Conservation (phyloP, 202 grass and related monocot genomes). For the Panicum virgatum region DNA sequence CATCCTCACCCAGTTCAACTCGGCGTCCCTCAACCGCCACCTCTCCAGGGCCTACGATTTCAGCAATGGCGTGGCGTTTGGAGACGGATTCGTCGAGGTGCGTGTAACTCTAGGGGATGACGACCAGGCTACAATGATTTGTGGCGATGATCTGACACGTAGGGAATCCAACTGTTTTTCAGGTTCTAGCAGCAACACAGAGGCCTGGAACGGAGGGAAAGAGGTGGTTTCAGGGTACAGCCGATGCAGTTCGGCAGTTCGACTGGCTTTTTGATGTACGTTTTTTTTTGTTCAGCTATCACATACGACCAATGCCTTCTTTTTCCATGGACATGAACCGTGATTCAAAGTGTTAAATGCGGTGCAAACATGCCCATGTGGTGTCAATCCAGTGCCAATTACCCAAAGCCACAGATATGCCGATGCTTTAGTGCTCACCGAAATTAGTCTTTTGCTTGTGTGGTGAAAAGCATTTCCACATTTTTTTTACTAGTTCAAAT, state of each 20-base stretch:
- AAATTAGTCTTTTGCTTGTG: background rate
- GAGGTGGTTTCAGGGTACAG: slow-evolving; percentile 92
- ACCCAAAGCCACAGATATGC: too few relatives aligned
- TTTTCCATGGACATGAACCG: background rate
- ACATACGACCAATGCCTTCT: background rate
- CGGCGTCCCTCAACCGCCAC: slow-evolving; percentile 73
- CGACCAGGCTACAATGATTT: background rate
- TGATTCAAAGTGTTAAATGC: background rate
- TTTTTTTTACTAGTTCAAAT: background rate
- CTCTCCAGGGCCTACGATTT: slow-evolving; percentile 69
- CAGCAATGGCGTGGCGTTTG: slow-evolving; percentile 58
- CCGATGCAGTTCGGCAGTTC: slow-evolving; percentile 86
- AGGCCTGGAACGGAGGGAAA: slow-evolving; percentile 71
- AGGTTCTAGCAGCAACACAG: slow-evolving; percentile 81
- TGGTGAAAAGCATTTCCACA: background rate
- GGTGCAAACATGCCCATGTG: background rate
- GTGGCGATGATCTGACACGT: background rate
- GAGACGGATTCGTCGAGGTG: slow-evolving; percentile 86
- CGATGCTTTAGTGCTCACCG: background rate
- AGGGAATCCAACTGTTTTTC: background rate
- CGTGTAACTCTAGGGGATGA: background rate
- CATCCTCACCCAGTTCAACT: slow-evolving; percentile 93
- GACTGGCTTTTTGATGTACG: slow-evolving; percentile 90
- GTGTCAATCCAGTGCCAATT: background rate
- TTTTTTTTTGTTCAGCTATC: slow-evolving; percentile 10